Base-by-base conservation (phyloP, 441 rosid species). In the Jatropha multifida region DNA sequence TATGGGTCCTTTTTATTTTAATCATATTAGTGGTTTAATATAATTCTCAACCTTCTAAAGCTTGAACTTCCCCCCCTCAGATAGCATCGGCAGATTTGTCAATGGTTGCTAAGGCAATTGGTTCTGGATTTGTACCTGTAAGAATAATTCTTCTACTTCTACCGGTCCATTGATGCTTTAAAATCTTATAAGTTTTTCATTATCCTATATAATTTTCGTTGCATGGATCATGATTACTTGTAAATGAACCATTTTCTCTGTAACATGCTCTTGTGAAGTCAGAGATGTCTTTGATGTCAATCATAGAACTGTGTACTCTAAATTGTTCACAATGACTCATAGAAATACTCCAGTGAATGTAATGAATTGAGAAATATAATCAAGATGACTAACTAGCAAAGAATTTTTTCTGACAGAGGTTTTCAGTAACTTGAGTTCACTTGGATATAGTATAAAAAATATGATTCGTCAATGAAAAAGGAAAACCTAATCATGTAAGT, bases 61-160 rank as follows among this genome's bases (percentile, higher is more conserved):
- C 18, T 63, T 73, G 68, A 69, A 40, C 66, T 71, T 65, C 77
- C 71, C 72, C 79, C 74, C 71, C 78, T 60, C 85, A 93, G 99
- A 82, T 95, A 56, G 81, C 83, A 76, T 85, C 91, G 69, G 91
- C 92, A 54, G 90, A 93, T 86, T 70, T 90, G 73, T 86, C 89
- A 52, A 81, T 85, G 64, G 90, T 93, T 70, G 77, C 85, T 54
- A 86, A 87, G 79, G 85, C 98, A 11, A 84, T 95, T n/a, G 80
- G 86, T 73, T 86, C 97, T 13, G 98, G 97, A 65, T 90, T 96
- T 78, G 81, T 96, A 77, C 97, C 98, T 75, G 99, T 96, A 87
- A 89, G 95, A 84, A 69, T 51, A 74, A 32, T 41, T 76, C 68
- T 49, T 59, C 32, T 26, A 51, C 46, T 23, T 52, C 18, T 26